Evolutionary conservation across 331 rosid species (phyloP), one percentile per base, ranked within the genome.

Genomic region (Cucumis variabilis): DNA sequence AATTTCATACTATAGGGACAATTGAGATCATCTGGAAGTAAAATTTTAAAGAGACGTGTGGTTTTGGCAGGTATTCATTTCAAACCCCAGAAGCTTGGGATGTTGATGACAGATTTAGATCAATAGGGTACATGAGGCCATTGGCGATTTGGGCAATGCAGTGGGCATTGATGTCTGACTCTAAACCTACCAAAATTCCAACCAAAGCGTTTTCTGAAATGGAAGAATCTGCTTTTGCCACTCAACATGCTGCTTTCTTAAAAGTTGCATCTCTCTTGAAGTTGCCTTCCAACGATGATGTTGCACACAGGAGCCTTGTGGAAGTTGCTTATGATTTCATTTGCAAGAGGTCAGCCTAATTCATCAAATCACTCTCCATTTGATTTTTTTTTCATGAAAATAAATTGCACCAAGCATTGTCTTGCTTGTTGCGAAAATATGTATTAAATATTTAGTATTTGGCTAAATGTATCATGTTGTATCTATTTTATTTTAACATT

Each of bases 131-230:
- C 92, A 97, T 97, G 99, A 96, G 99, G 81, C 99, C 99, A 66
- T 87, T 97, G 82, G 98, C 99, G 48, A 95, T 97, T 90, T 97
- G 99, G 99, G 96, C 98, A 63, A 97, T 97, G 98, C 98, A 95
- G 66, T 97, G 99, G 98, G 98, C 94, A 58, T 48, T 97, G 78
- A 62, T 95, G 84, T 44, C 48, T 44, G 48, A 44, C 48, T 87
- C 96, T 62, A 94, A 90, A 86, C 88, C 92, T 65, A 89, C 92
- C 20, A 95, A 90, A 28, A 12, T 27, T 19, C 48, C 69, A 81
- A 81, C 48, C 24, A 30, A 55, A 58, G 68, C 21, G 30, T 30
- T 76, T 46, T 46, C 62, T 76, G 62, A 76, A n/a, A 76, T 46
- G 24, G 33, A 76, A 74, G 58, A 60, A 21, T 55, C 70, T 66